Base-by-base conservation (phyloP, 257 asterid species). In the Catharanthus roseus region DNA sequence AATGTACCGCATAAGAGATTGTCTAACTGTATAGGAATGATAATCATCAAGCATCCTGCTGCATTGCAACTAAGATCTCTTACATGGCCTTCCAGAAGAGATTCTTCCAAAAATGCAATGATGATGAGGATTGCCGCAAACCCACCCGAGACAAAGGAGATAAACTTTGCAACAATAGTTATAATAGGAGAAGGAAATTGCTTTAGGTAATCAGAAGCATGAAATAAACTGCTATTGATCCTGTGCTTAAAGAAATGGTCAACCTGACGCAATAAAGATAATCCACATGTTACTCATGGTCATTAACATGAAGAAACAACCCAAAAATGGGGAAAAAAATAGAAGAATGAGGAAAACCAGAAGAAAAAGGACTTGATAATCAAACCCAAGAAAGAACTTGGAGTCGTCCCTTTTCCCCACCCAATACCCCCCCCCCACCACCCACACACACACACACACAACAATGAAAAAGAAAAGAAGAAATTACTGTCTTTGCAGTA, bases 1-100 rank as follows among this genome's bases (percentile, higher is more conserved):
- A 74, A 68, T 75, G 57, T 58, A 82, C 60, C 28, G 28, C 49
- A 64, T 33, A 72, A 28, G 21, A 57, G 34, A 55, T 31, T 33
- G 57, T 68, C 67, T 31, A 29, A 9, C 36, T 63, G 33, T 26
- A 15, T 55, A 49, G 10, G 50, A 29, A 28, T 7, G 65, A 45
- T 61, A 49, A 24, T 45, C 64, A 29, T 36, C 19, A 67, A 75
- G 74, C 13, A 62, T 19, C 65, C 23, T 45, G 66, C 68, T 9
- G 18, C 38, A 51, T 21, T 24, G 62, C 23, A 76, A 69, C 74
- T 62, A 36, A 38, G 67, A 70, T 58, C 69, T 39, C 71, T 77
- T 89, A 95, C 99, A 76, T 95, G 99, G 95, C 99, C 99, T 87
- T 95, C 97, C 78, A 95, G 92, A 78, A 95, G 87, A 62, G 99